Evolutionary conservation across 2,329 filamentous ascomycete species (phyloP).

Genomic region (Pseudophaeomoniella oleicola): DNA sequence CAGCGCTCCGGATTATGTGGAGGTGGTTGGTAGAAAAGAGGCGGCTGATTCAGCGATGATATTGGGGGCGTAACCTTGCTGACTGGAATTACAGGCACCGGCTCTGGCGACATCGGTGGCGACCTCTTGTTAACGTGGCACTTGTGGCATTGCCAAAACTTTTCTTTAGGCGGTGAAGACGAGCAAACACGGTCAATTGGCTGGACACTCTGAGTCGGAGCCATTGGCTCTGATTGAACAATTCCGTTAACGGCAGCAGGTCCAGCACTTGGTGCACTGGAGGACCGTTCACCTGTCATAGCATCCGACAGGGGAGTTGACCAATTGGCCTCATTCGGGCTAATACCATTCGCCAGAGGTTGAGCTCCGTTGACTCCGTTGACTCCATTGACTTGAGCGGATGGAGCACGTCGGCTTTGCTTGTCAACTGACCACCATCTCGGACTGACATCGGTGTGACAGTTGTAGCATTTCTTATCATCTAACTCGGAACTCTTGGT

Average conservation of each 20-base stretch:
- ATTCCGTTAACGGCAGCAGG: conserved; percentile 6
- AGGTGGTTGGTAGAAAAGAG: conserved; percentile 11
- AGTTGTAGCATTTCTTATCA: conserved; percentile 23
- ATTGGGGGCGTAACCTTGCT: conserved; percentile 17
- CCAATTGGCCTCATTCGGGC: conserved; percentile 9
- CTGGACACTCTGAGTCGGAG: conserved; percentile 15
- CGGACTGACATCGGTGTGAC: conserved; percentile 24
- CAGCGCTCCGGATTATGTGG: conserved; percentile 10
- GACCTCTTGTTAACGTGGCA: conserved; percentile 40
- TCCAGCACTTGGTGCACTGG: conserved; percentile 1
- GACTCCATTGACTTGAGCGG: conserved; percentile 36
- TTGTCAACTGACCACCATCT: conserved; percentile 47
- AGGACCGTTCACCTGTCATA: conserved; percentile 5
- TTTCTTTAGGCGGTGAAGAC: conserved; percentile 4
- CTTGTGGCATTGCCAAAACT: conserved; percentile 60
- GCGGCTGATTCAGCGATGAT: conserved; percentile 16
- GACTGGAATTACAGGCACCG: conserved; percentile 18
- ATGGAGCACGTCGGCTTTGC: not conserved
- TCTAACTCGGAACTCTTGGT: not conserved
- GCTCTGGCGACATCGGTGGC: conserved; percentile 14
- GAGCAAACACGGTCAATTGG: conserved; percentile 9
- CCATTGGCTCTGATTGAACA: conserved; percentile 13
- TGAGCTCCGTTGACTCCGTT: conserved; percentile 34
- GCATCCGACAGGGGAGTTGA: conserved; percentile 11
- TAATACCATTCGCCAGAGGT: conserved; percentile 19